A percentile compares a stretch with the other conserved stretches of the same genome.
Evolutionary conservation across 805 yeast genomes (phyloP).

Genomic region (Candida silvatica): DNA sequence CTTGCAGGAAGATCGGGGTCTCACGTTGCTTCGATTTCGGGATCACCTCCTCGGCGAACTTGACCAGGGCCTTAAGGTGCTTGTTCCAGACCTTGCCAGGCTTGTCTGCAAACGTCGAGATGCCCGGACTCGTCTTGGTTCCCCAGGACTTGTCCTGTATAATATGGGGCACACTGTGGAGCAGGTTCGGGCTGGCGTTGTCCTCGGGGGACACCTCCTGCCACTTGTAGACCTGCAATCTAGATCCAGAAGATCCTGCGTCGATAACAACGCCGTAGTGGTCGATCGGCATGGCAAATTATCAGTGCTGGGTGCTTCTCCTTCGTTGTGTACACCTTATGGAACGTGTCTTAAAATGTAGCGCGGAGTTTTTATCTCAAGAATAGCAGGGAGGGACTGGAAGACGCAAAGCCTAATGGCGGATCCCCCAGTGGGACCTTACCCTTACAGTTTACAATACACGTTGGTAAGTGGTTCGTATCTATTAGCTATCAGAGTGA

Average conservation of each 20-base stretch:
- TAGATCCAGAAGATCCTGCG: constrained; percentile 93
- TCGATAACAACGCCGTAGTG: constrained; percentile 84
- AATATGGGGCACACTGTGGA: constrained; percentile 61
- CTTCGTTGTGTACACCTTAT: no score
- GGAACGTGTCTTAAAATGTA: no score
- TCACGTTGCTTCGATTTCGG: constrained; percentile 50
- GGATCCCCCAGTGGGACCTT: no score
- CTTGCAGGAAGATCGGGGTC: constrained; percentile 86
- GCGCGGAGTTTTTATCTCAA: no score
- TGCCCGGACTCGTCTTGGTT: constrained; percentile 71
- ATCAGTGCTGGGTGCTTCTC: no score
- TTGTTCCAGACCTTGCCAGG: constrained; percentile 55
- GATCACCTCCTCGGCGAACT: constrained; percentile 61
- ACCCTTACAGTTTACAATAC: no score
- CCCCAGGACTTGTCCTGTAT: constrained; percentile 62
- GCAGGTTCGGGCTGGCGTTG: constrained; percentile 10
- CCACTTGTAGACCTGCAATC: constrained; percentile 83
- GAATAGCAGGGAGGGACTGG: no score
- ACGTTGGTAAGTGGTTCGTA: no score
- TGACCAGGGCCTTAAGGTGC: constrained; percentile 59
- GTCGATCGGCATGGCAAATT: no score
- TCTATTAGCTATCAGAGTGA: no score
- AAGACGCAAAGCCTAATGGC: no score
- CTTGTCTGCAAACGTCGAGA: constrained; percentile 55
- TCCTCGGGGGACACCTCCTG: constrained; percentile 27